Conservation (phyloP, 2,329 filamentous ascomycete genomes). For the Cercospora janseana region DNA sequence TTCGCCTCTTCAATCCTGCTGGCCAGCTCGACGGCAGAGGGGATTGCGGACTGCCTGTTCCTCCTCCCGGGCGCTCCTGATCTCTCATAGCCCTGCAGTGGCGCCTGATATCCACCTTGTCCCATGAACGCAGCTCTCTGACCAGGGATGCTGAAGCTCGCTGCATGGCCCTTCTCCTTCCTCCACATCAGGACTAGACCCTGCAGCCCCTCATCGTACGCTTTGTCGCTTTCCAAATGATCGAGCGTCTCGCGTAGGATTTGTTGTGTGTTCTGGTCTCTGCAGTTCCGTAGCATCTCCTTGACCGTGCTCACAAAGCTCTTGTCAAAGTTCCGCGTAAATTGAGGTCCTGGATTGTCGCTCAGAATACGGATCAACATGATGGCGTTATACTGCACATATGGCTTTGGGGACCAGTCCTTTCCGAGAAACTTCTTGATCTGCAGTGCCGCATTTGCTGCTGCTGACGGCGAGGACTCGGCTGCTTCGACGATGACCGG, state of each 20-base stretch:
- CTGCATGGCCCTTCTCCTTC: slow-evolving; percentile 66
- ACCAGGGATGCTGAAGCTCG: slow-evolving; percentile 23
- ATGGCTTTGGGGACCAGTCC: slow-evolving; percentile 58
- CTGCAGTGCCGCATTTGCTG: slow-evolving; percentile 72
- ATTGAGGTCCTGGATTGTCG: slow-evolving; percentile 86
- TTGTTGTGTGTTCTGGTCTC: slow-evolving; percentile 75
- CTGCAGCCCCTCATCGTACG: slow-evolving; percentile 69
- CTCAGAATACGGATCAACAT: slow-evolving; percentile 91
- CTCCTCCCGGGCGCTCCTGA: slow-evolving; percentile 7
- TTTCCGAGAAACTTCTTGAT: slow-evolving; percentile 82
- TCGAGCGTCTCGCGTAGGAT: slow-evolving; percentile 85
- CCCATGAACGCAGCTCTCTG: slow-evolving; percentile 8
- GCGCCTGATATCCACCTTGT: slow-evolving; percentile 5
- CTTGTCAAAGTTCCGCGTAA: slow-evolving; percentile 85
- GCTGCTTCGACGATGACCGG: slow-evolving; percentile 91
- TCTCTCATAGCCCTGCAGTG: slow-evolving; percentile 4
- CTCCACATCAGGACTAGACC: slow-evolving; percentile 81
- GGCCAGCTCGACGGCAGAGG: slow-evolving; percentile 72
- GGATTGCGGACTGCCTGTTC: slow-evolving; percentile 42
- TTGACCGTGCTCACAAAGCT: slow-evolving; percentile 77
- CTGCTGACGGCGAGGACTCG: slow-evolving; percentile 85
- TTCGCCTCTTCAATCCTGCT: slow-evolving; percentile 84
- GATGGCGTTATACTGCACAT: slow-evolving; percentile 89
- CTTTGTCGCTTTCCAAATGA: slow-evolving; percentile 69
- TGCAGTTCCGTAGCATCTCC: slow-evolving; percentile 67